Conservation (phyloP, 805 yeast species). For the Candida chilensis region DNA sequence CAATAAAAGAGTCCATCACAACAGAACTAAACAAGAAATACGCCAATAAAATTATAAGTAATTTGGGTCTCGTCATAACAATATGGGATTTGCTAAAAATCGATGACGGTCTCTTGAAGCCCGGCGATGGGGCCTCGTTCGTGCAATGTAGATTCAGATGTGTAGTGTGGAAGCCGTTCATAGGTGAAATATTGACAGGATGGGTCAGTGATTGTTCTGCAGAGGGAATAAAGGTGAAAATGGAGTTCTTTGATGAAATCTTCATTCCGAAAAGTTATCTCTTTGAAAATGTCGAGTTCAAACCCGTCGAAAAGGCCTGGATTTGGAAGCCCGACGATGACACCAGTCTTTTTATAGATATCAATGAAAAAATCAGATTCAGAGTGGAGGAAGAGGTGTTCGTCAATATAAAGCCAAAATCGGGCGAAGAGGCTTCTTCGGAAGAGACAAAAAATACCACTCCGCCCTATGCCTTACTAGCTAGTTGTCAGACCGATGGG, state of each 20-base stretch:
- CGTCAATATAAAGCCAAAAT: slow-evolving; percentile 72
- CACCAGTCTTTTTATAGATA: slow-evolving; percentile 72
- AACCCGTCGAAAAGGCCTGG: slow-evolving; percentile 85
- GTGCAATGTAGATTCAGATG: slow-evolving; percentile 68
- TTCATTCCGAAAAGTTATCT: slow-evolving; percentile 78
- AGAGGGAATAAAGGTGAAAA: slow-evolving; percentile 77
- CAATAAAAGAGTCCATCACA: slow-evolving; percentile 62
- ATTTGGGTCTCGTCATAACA: slow-evolving; percentile 76
- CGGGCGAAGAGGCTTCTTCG: neutral
- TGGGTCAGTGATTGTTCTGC: slow-evolving; percentile 85
- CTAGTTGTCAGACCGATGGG: slow-evolving; percentile 92
- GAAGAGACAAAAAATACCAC: slow-evolving; percentile 30
- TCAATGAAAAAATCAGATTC: slow-evolving; percentile 86
- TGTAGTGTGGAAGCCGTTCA: slow-evolving; percentile 85
- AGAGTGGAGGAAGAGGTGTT: slow-evolving; percentile 87
- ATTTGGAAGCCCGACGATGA: slow-evolving; percentile 80
- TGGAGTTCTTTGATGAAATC: slow-evolving; percentile 88
- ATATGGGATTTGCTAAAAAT: slow-evolving; percentile 78
- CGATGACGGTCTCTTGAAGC: slow-evolving; percentile 82
- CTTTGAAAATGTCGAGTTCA: slow-evolving; percentile 67
- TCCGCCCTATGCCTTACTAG: slow-evolving; percentile 81
- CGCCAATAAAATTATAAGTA: slow-evolving; percentile 77
- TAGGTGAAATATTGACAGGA: slow-evolving; percentile 88
- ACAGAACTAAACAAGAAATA: slow-evolving; percentile 80
- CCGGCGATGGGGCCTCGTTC: slow-evolving; percentile 90